A percentile compares a stretch with the other conserved stretches of the same genome.
These are phyloP conservation scores for Didymella segeticola DNA, from an alignment of 2,329 filamentous ascomycete species.

Conservation along the genomic window DNA sequence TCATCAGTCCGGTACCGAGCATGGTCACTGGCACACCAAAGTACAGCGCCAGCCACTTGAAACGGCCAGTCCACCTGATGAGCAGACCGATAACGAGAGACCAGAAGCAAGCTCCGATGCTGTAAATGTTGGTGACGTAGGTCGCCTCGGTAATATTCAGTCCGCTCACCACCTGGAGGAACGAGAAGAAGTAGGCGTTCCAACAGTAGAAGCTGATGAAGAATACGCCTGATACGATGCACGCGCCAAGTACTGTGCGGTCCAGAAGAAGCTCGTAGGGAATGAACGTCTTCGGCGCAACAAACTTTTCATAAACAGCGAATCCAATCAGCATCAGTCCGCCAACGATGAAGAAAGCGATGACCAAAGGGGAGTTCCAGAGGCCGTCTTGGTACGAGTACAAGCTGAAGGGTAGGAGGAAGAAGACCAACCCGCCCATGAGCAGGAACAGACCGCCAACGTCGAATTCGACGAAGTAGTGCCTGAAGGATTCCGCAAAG, in stretches of 20 bases:
- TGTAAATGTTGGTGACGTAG: conserved; percentile 48
- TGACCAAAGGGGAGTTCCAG: conserved; percentile 47
- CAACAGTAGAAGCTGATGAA: conserved; percentile 43
- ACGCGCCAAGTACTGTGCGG: conserved; percentile 60
- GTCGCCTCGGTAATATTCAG: conserved; percentile 38
- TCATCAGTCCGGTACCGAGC: conserved; percentile 42
- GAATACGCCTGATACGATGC: conserved; percentile 53
- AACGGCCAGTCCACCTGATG: conserved; percentile 33
- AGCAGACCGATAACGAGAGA: conserved; percentile 27
- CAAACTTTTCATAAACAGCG: conserved; percentile 48
- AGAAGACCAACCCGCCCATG: conserved; percentile 65
- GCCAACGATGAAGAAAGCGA: conserved; percentile 49
- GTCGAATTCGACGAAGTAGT: conserved; percentile 70
- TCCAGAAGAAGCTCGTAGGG: conserved; percentile 56
- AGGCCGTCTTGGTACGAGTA: conserved; percentile 33
- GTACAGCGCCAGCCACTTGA: conserved; percentile 34
- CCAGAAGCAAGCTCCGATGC: conserved; percentile 36
- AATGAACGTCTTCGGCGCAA: conserved; percentile 51
- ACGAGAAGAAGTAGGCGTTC: conserved; percentile 51
- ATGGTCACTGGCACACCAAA: conserved; percentile 34
- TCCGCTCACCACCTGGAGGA: conserved; percentile 48
- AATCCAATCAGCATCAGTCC: conserved; percentile 45
- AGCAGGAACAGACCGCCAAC: conserved; percentile 66
- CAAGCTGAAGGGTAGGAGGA: conserved; percentile 73
- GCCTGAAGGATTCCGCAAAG: conserved; percentile 52